Percentiles rank a stretch among this genome's conserved stretches.
Evolutionary conservation across 2,329 filamentous ascomycete species (phyloP).

Genomic region (Cladophialophora psammophila): DNA sequence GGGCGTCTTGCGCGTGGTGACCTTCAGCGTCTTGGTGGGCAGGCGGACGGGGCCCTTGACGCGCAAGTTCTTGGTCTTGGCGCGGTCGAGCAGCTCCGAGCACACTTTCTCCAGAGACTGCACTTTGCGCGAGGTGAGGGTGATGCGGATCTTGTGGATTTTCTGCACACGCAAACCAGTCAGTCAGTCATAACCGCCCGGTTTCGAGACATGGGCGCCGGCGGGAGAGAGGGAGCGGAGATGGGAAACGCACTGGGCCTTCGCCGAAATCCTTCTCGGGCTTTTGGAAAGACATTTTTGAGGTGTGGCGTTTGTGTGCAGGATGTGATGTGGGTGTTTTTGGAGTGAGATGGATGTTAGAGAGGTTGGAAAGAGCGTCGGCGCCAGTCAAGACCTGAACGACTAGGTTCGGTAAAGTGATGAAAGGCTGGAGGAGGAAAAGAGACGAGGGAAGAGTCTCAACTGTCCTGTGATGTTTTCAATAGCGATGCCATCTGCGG

Average conservation of each 20-base stretch:
- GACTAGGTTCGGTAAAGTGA: constrained; percentile 79
- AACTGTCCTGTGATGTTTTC: not conserved
- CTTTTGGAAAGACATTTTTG: constrained; percentile 93
- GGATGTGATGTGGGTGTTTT: constrained; percentile 39
- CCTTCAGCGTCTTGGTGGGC: constrained; percentile 93
- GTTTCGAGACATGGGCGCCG: too few relatives aligned
- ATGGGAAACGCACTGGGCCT: constrained; percentile 70
- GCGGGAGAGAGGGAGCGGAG: not conserved
- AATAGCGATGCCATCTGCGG: not conserved
- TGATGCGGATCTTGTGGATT: constrained; percentile 98
- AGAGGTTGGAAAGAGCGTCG: constrained; percentile 37
- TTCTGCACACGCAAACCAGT: constrained; percentile 61
- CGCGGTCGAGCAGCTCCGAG: constrained; percentile 96
- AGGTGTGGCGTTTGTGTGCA: constrained; percentile 46
- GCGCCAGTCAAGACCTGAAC: constrained; percentile 83
- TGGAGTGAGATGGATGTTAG: constrained; percentile 21
- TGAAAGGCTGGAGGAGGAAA: constrained; percentile 60
- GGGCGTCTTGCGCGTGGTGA: constrained; percentile 98
- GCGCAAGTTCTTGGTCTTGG: constrained; percentile 96
- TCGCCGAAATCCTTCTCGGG: constrained; percentile 90
- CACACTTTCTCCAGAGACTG: constrained; percentile 97
- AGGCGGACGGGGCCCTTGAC: constrained; percentile 98
- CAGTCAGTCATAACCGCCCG: not conserved
- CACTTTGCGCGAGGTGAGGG: constrained; percentile 94
- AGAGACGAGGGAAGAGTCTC: constrained; percentile 4